Evolutionary conservation across 2,329 filamentous ascomycete species (phyloP), one percentile per base, ranked within the genome.

Genomic region (Microdochium nivale): DNA sequence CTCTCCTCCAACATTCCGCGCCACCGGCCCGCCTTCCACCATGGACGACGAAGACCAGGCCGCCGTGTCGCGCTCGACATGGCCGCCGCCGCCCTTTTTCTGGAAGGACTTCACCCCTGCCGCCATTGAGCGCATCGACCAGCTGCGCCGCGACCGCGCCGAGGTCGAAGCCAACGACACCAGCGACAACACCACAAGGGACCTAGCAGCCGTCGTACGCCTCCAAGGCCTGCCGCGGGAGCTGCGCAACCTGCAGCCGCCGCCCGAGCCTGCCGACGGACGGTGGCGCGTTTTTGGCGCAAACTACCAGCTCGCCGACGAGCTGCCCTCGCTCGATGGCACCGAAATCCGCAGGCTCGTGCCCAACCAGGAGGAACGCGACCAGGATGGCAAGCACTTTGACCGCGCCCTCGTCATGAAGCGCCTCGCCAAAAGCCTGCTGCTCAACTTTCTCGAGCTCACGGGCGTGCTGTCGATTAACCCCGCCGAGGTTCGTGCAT

Each of bases 401-500:
- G 80, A 87, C 62, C 79, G 81, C 46, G 81, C 81, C 2, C 75
- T 84, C 56, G 78, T 88, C 63, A 81, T 94, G 2, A 86, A 90
- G 60, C 80, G 84, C 49, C 79, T 96, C 27, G 83, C 88, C 55
- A 95, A 95, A 64, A 92, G 88, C 3, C 74, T 96, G 1, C 76
- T 97, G 0, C 75, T 97, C 46, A 95, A 92, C 65, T 97, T 95
- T 63, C 77, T 97, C 46, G 90, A 95, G 63, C 79, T 97, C 4
- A 74, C 87, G 0, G 89, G 90, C 24, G 73, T 87, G 14, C 73
- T 95, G 52, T 78, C 80, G 10, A 69, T 80, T n/a, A 78, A 85
- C 47, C 87, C 89, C 0, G 75, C 78, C 44, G 73, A 72, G 48
- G 75, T 78, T 64, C 19, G 63, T 59, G 25, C 4, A 40, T 24